Base-by-base conservation (phyloP, 441 rosid species). In the Pelargonium fulgidum region DNA sequence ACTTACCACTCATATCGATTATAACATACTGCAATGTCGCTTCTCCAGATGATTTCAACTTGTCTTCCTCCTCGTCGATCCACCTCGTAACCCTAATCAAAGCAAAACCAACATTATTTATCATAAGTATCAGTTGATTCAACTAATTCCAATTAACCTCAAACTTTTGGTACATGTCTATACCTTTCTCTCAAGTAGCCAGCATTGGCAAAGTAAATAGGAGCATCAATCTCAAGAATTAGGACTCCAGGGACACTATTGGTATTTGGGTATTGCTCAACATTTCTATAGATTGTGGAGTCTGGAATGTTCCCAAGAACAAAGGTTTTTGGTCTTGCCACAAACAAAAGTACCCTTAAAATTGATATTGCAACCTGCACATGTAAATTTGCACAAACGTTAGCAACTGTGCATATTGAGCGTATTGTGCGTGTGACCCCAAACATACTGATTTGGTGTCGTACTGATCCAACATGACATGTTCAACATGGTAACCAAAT, bases 181-280 rank as follows among this genome's bases (percentile, higher is more conserved):
- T 13, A 89, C 96, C 99, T 88, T 68, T 93, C 98, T 72, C 99
- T 85, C 41, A 96, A 70, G 83, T 96, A 96, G 73, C 91, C 72
- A 3, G 98, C 67, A 76, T 91, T 96, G 14, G 98, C 87, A 69
- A 96, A 96, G 83, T 89, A 96, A 68, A 93, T 88, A 7, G 98
- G 98, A 61, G 97, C 97, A 77, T 86, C 90, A 54, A 96, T 89
- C 82, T 88, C 84, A 47, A 96, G 85, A 29, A 93, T 82, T 62
- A 96, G 90, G 75, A 96, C 68, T 67, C 94, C 93, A 12, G 97
- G 89, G 50, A 86, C 86, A 33, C 66, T 79, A 65, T 62, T 82
- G 36, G 97, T 81, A 66, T 71, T 76, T 9, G 87, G 81, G 74
- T 96, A 96, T 54, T 91, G 99, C 41, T 93, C 97, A 8, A 84